Evolutionary conservation across 176 grass and related monocot species (phyloP).

Genomic region (Carex scoparia): DNA sequence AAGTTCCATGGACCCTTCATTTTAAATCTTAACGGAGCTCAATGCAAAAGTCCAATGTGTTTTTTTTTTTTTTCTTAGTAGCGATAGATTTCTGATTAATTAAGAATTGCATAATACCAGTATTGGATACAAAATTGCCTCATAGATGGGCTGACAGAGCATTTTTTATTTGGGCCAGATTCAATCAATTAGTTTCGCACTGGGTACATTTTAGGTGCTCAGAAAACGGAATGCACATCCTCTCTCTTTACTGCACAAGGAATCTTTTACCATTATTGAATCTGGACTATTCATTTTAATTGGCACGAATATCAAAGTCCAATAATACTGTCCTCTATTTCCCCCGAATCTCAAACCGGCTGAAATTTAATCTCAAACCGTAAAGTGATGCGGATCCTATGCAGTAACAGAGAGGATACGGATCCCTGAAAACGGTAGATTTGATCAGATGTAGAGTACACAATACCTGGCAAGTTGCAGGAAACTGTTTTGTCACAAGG

Average conservation of each 20-base stretch:
- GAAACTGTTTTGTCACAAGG: neutral
- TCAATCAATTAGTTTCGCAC: neutral
- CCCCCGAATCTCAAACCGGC: too few species aligned
- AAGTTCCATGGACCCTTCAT: neutral
- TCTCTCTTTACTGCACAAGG: too few species aligned
- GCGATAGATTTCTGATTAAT: neutral
- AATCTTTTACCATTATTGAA: too few species aligned
- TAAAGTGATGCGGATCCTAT: too few species aligned
- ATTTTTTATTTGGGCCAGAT: neutral
- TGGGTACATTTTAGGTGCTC: neutral
- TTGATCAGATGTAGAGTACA: too few species aligned
- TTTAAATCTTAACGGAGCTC: neutral
- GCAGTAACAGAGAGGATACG: too few species aligned
- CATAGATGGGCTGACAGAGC: neutral
- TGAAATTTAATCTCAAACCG: too few species aligned
- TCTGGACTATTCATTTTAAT: too few species aligned
- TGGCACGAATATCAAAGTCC: too few species aligned
- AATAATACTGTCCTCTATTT: too few species aligned
- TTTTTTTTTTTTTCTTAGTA: neutral
- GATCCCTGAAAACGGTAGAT: too few species aligned
- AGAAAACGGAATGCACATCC: too few species aligned
- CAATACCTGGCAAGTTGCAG: neutral
- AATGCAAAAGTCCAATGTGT: neutral
- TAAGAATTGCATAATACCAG: neutral
- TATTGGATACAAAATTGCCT: neutral